Conservation (phyloP, 805 yeast genomes). For the Candida tammaniensis region DNA sequence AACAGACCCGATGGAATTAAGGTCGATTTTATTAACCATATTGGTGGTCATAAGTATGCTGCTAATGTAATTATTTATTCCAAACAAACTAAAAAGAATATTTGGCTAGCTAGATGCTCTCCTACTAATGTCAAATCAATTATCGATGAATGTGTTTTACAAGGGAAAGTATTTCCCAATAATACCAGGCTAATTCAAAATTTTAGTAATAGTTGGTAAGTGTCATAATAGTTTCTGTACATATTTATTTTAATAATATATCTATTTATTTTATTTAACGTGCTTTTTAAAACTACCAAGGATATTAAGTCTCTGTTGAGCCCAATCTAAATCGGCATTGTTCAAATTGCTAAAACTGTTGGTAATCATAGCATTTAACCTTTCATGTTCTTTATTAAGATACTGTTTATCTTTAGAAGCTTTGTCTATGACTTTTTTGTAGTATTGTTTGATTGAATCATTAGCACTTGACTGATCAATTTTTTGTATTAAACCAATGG, state of each 20-base stretch:
- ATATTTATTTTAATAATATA: not conserved
- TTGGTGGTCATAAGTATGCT: slow-evolving; percentile 94
- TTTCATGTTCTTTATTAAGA: slow-evolving; percentile 41
- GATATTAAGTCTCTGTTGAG: slow-evolving; percentile 51
- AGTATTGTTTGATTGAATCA: slow-evolving; percentile 28
- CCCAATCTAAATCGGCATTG: slow-evolving; percentile 46
- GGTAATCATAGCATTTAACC: slow-evolving; percentile 44
- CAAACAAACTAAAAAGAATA: slow-evolving; percentile 61
- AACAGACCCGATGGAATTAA: slow-evolving; percentile 70
- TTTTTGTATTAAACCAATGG: slow-evolving; percentile 4
- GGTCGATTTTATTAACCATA: slow-evolving; percentile 75
- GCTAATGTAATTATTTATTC: slow-evolving; percentile 83
- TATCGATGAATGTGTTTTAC: slow-evolving; percentile 71
- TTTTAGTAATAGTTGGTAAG: slow-evolving; percentile 15
- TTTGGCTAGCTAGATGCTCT: slow-evolving; percentile 85
- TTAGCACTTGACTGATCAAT: slow-evolving; percentile 4
- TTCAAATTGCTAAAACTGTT: slow-evolving; percentile 33
- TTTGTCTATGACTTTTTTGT: slow-evolving; percentile 45
- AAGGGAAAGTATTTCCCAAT: slow-evolving; percentile 70
- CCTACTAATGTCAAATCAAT: slow-evolving; percentile 76
- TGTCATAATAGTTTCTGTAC: slow-evolving; percentile 1
- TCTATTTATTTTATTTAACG: not conserved
- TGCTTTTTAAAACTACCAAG: slow-evolving; percentile 20
- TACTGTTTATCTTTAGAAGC: slow-evolving; percentile 45
- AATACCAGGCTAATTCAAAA: slow-evolving; percentile 60